Evolutionary conservation across 805 yeast species (phyloP).

Genomic region (Metschnikowia lochheadii): DNA sequence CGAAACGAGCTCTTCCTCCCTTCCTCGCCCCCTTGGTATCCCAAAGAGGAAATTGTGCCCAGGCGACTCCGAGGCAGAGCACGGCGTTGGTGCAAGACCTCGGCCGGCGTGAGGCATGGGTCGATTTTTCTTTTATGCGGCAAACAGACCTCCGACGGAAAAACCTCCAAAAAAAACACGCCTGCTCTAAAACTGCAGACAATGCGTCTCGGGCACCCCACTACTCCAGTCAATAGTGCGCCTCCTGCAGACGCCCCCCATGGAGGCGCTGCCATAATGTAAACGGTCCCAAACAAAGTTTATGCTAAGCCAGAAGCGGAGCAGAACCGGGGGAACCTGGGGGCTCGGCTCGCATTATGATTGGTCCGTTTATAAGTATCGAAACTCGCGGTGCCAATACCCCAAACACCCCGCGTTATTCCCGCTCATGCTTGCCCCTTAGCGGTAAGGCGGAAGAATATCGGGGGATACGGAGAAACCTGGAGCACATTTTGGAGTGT

Average conservation of each 20-base stretch:
- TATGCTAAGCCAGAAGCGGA: neutral
- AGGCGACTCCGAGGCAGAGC: too few species aligned
- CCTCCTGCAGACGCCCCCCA: conserved; percentile 4
- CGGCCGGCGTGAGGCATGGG: neutral
- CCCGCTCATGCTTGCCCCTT: neutral
- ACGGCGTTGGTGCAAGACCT: too few species aligned
- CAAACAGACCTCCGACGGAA: neutral
- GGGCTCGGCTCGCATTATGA: too few species aligned
- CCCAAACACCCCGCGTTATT: too few species aligned
- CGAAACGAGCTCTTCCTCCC: too few species aligned
- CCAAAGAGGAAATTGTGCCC: too few species aligned
- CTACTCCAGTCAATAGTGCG: conserved; percentile 1
- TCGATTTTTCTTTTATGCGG: neutral
- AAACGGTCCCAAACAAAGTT: neutral
- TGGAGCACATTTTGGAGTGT: conserved; percentile 13
- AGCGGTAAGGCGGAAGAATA: neutral
- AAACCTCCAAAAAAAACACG: conserved; percentile 1
- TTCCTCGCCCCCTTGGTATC: too few species aligned
- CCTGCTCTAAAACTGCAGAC: neutral
- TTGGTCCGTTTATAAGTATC: too few species aligned
- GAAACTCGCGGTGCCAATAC: too few species aligned
- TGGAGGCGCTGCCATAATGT: neutral
- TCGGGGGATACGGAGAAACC: conserved; percentile 20
- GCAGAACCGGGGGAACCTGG: neutral
- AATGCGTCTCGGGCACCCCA: conserved; percentile 2